phyloP scores from a whole-genome alignment of 2,329 filamentous ascomycete genomes.

The Pseudogymnoascus sp. region DNA sequence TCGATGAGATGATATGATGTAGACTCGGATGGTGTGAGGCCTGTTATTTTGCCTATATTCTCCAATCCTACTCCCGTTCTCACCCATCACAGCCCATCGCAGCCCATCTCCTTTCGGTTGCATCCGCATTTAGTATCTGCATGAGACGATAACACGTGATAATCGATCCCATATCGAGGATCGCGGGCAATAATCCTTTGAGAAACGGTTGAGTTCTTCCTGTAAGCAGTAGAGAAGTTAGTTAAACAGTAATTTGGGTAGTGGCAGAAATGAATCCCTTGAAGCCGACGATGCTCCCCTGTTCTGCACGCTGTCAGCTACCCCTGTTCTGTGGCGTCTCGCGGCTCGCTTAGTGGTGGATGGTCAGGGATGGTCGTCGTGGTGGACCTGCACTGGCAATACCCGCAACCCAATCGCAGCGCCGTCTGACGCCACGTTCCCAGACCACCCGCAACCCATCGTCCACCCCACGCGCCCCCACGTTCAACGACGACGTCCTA shows the following conservation, averaged over 20 bases:
- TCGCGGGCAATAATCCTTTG: neutral
- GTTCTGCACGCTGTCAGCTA: neutral
- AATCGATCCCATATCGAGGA: neutral
- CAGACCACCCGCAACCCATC: neutral
- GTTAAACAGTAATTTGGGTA: neutral
- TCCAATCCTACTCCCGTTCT: neutral
- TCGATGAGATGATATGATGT: neutral
- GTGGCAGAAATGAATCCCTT: neutral
- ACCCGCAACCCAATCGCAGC: neutral
- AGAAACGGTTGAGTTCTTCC: neutral
- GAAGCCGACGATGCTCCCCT: neutral
- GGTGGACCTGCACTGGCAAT: neutral
- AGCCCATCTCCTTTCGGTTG: neutral
- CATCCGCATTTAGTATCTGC: neutral
- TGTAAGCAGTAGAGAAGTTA: neutral
- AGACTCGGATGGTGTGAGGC: neutral
- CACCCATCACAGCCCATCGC: neutral
- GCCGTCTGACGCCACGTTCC: neutral
- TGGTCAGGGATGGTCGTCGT: neutral
- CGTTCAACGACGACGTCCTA: no score
- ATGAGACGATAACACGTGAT: neutral
- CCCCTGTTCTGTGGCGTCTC: neutral
- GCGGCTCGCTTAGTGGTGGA: neutral
- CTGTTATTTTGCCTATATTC: no score
- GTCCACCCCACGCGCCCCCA: neutral